Evolutionary conservation across 2,329 filamentous ascomycete species (phyloP).

Genomic region (Talaromyces verruculosus): DNA sequence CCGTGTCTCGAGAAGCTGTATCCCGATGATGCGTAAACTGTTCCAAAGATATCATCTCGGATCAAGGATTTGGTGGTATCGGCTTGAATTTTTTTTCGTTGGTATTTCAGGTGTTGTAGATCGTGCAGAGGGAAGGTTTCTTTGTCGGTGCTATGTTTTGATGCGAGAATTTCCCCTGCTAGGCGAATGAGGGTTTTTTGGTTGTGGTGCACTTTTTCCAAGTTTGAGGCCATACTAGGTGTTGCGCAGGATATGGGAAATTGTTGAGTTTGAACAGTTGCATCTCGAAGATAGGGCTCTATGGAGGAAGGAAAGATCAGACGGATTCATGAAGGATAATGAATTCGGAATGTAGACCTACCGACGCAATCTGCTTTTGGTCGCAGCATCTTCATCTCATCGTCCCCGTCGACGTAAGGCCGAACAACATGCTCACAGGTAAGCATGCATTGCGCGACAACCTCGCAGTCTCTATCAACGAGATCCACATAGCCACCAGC

Average conservation of each 20-base stretch:
- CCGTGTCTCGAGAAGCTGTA: slow-evolving; percentile 8
- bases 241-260: neutral
- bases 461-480: neutral
- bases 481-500: slow-evolving; percentile 17
- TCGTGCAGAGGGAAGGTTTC: neutral
- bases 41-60: neutral
- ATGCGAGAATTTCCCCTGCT: slow-evolving; percentile 9
- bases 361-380: neutral
- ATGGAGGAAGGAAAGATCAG: neutral
- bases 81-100: neutral
- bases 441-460: slow-evolving; percentile 11
- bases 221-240: neutral
- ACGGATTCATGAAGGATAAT: too few species aligned
- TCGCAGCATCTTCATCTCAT: neutral
- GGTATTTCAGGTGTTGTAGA: neutral
- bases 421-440: slow-evolving; percentile 13
- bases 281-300: slow-evolving; percentile 2
- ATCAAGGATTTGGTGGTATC: neutral
- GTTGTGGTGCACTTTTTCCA: neutral
- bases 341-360: neutral
- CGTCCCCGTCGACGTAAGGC: neutral
- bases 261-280: neutral
- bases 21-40: slow-evolving; percentile 16
- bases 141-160: neutral
- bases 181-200: neutral